These are phyloP conservation scores for Neonectria magnoliae DNA, from an alignment of 2,329 filamentous ascomycete species.

Conservation along the genomic window DNA sequence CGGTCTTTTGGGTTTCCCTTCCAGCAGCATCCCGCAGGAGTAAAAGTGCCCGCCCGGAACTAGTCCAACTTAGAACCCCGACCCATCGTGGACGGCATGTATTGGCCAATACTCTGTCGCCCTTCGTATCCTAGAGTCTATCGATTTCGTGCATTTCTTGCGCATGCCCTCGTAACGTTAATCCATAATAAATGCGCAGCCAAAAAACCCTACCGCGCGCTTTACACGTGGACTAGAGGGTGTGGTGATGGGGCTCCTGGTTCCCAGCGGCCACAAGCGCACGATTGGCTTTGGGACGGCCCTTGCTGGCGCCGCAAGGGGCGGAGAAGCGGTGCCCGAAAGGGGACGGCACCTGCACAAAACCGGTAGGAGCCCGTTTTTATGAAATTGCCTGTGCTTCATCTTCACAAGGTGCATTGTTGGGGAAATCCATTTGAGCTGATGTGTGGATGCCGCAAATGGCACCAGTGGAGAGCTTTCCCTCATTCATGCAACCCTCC, in stretches of 20 bases:
- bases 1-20: not conserved
- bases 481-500: constrained; percentile 20
- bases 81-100: not conserved
- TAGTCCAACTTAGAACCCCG: constrained; percentile 5
- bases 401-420: constrained; percentile 23
- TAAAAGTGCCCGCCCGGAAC: not conserved
- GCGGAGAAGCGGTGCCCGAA: constrained; percentile 18
- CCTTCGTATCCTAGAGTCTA: constrained; percentile 10
- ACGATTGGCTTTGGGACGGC: constrained; percentile 20
- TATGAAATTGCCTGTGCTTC: constrained; percentile 20
- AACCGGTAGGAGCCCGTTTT: constrained; percentile 13
- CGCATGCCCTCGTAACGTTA: not conserved
- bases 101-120: constrained; percentile 3
- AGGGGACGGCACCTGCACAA: constrained; percentile 20
- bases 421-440: constrained; percentile 7
- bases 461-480: constrained; percentile 5
- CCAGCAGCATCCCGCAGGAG: not conserved
- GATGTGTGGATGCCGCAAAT: not conserved
- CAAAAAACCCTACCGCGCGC: not conserved
- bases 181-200: not conserved
- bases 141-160: constrained; percentile 8
- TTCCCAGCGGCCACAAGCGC: not conserved
- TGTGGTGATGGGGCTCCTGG: constrained; percentile 12
- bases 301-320: constrained; percentile 22
- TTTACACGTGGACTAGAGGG: constrained; percentile 14